These are phyloP conservation scores for Rhodotorula babjevae DNA, from an alignment of 768 basidiomycete species.

Conservation along the genomic window DNA sequence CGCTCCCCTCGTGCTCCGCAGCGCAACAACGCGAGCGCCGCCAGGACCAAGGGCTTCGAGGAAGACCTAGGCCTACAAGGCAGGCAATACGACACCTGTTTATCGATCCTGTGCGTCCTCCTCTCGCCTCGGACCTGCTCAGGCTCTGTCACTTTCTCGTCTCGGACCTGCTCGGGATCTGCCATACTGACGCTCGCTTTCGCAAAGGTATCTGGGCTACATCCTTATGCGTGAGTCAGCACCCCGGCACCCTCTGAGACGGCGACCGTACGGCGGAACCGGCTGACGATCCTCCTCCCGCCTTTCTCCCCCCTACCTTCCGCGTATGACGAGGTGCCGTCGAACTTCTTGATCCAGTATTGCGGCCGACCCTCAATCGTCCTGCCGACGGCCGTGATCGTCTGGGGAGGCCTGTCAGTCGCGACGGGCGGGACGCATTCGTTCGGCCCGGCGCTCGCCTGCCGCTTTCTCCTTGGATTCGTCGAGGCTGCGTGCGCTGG, in stretches of 20 bases:
- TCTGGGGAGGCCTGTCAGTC: constrained; percentile 58
- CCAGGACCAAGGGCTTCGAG: constrained; percentile 42
- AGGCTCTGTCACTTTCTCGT: too few relatives aligned
- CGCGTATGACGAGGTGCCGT: constrained; percentile 17
- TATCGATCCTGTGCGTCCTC: constrained; percentile 13
- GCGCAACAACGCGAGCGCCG: constrained; percentile 41
- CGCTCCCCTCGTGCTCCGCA: not conserved
- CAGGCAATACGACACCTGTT: constrained; percentile 39
- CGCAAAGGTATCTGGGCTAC: constrained; percentile 39
- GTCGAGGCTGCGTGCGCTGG: not conserved
- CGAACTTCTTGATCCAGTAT: constrained; percentile 45
- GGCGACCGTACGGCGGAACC: too few relatives aligned
- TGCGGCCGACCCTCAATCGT: constrained; percentile 45
- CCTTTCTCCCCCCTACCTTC: not conserved
- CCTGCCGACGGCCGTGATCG: constrained; percentile 45
- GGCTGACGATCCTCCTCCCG: not conserved
- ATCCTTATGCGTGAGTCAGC: constrained; percentile 28
- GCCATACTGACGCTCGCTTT: too few relatives aligned
- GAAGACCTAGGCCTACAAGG: constrained; percentile 44
- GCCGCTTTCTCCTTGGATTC: not conserved
- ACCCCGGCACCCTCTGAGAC: too few relatives aligned
- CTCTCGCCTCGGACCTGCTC: too few relatives aligned
- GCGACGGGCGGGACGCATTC: constrained; percentile 53
- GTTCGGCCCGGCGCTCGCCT: constrained; percentile 49
- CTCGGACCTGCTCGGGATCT: too few relatives aligned